Conservation (phyloP, 78 protist species). For the Cavenderia fasciculata region DNA sequence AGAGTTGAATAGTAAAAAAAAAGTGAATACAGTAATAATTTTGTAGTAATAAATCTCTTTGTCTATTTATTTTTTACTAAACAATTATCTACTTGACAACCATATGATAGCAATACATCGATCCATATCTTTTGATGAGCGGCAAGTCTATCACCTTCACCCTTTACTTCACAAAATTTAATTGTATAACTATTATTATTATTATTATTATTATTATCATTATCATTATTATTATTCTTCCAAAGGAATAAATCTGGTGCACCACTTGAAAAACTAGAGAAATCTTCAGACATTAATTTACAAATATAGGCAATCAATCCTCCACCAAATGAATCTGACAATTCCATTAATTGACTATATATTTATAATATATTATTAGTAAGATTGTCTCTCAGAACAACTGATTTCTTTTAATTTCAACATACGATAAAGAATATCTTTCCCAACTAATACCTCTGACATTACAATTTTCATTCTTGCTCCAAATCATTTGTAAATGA, state of each 20-base stretch:
- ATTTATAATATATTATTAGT: background rate
- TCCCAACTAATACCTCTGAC: slow-evolving; percentile 54
- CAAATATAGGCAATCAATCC: slow-evolving; percentile 14
- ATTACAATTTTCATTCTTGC: slow-evolving; percentile 5
- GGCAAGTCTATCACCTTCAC: slow-evolving; percentile 21
- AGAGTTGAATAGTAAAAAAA: slow-evolving; percentile 11
- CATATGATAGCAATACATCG: slow-evolving; percentile 39
- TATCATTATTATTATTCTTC: background rate
- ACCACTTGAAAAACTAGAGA: slow-evolving; percentile 38
- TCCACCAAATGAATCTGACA: slow-evolving; percentile 29
- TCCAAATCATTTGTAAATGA: background rate
- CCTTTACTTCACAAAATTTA: slow-evolving; percentile 56
- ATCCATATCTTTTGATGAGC: slow-evolving; percentile 67
- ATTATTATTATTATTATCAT: background rate
- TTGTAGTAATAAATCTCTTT: background rate
- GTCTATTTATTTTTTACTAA: slow-evolving; percentile 5
- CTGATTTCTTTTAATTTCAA: background rate
- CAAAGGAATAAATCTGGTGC: slow-evolving; percentile 47
- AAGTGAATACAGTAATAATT: too few relatives aligned
- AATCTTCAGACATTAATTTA: slow-evolving; percentile 34
- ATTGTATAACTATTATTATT: background rate
- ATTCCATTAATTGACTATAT: background rate
- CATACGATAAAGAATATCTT: background rate
- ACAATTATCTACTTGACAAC: slow-evolving; percentile 56
- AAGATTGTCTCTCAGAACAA: background rate